Base-by-base conservation (phyloP, 345 rosid species). In the Syzygium aqueum region DNA sequence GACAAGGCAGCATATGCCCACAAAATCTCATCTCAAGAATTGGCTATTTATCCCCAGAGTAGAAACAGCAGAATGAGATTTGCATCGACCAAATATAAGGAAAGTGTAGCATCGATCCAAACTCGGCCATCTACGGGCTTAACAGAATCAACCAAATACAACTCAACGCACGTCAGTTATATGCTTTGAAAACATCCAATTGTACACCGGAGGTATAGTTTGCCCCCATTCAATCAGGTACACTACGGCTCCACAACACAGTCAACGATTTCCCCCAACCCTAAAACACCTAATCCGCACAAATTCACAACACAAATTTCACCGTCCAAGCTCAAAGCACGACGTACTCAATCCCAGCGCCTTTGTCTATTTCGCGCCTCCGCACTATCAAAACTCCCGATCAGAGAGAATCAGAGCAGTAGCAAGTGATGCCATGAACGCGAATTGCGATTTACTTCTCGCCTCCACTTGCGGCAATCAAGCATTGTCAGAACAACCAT, bases 401-500 rank as follows among this genome's bases (percentile, higher is more conserved):
- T 57, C 28, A 2, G 15, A 25, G 15, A 57, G 65, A 28, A 57
- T 57, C 3, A 57, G 7, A 57, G 0, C 65, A 57, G 15, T 6
- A 59, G 11, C 2, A 40, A 4, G 43, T 5, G 65, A 59, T 11
- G 1, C 9, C 16, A 6, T 11, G 65, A 59, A 6, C 30, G 6
- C 28, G 3, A 49, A 85, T 23, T 25, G 25, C 43, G 37, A 49
- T 56, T 28, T 28, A 23, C 82, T 82, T 50, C 88, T 82, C 14
- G 52, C 80, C 23, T 2, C 88, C 82, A 30, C 21, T 15, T 1
- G 51, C 82, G 12, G 83, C 61, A 53, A 51, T 12, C 56, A 87
- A 46, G 85, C 88, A 87, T 22, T 0, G 53, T 50, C 50, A 87
- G 51, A 23, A 67, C 84, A 50, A 86, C 88, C 87, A 85, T 84